Base-by-base conservation (phyloP, 495 filamentous ascomycete genomes). In the Pseudevernia furfuracea region DNA sequence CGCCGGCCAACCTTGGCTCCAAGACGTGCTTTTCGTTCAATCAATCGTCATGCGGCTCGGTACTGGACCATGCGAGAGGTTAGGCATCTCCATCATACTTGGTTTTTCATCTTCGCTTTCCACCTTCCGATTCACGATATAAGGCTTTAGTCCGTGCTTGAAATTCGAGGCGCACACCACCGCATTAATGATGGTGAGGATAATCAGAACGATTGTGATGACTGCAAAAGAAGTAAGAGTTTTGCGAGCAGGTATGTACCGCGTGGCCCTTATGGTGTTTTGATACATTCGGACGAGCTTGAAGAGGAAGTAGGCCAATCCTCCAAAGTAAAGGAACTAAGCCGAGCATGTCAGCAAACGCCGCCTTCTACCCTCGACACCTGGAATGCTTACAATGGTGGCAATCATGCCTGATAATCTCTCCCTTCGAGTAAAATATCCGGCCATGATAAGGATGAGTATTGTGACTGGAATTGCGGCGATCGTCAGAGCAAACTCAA, bases 241-340 rank as follows among this genome's bases (percentile, higher is more conserved):
- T 61, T 84, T 84, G 53, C 86, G 84, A 23, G 91, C 92, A 1
- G 93, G 84, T 32, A 79, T 63, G 75, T 97, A 98, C 30, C 36
- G 53, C 63, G 79, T 73, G 9, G 73, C 38, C 36, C 68, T 72
- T n/a, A 77, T 78, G 19, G 68, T 68, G 21, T 79, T 75, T 64
- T 84, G 82, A 78, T 95, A 98, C 86, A 98, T 98, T 72, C 94
- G 91, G 62, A 91, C 85, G 34, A 97, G 85, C 80, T 98, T 98
- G 85, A 97, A 98, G 71, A 96, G 82, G 82, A 98, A 98, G 77
- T 97, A 98, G 58, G 89, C 91, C 69, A 97, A 82, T 44, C 85
- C 93, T 59, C 85, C 91, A 71, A 96, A 91, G 75, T 96, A 95
- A 25, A 96, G 81, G 53, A 91, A 71, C 83, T 85, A 67, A 46